phyloP scores from a whole-genome alignment of 768 basidiomycete genomes.

The Collybia nuda region DNA sequence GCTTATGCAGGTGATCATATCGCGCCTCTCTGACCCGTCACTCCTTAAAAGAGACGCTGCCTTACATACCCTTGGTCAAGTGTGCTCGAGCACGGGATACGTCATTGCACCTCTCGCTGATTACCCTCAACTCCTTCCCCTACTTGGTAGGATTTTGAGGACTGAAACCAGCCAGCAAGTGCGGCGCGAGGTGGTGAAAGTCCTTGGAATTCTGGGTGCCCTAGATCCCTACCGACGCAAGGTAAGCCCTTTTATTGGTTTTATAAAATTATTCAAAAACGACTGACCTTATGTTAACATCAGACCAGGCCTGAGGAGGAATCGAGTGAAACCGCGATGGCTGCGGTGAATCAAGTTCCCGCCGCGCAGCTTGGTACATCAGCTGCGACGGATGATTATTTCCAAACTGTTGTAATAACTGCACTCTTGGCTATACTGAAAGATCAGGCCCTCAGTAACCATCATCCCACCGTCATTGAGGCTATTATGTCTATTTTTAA shows the following conservation, averaged over 20 bases:
- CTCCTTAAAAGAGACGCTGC: conserved; percentile 91
- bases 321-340: conserved; percentile 55
- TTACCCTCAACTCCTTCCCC: conserved; percentile 85
- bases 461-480: conserved; percentile 94
- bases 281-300: conserved; percentile 31
- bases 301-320: conserved; percentile 60
- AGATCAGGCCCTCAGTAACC: conserved; percentile 81
- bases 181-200: conserved; percentile 88
- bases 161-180: conserved; percentile 73
- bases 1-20: conserved; percentile 88
- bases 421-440: conserved; percentile 84
- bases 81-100: conserved; percentile 94
- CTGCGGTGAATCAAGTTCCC: conserved; percentile 68
- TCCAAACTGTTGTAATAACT: conserved; percentile 93
- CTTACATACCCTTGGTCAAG: conserved; percentile 89
- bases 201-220: conserved; percentile 94
- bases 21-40: conserved; percentile 87
- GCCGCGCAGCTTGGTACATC: conserved; percentile 59
- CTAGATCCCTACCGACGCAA: conserved; percentile 95
- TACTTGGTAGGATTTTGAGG: conserved; percentile 81
- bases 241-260: conserved; percentile 37
- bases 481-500: conserved; percentile 99
- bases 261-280: neutral
- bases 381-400: conserved; percentile 88
- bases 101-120: conserved; percentile 91